A percentile compares a stretch with the other conserved stretches of the same genome.
These are phyloP conservation scores for Haberlea rhodopensis DNA, from an alignment of 257 asterid genomes.

Conservation along the genomic window DNA sequence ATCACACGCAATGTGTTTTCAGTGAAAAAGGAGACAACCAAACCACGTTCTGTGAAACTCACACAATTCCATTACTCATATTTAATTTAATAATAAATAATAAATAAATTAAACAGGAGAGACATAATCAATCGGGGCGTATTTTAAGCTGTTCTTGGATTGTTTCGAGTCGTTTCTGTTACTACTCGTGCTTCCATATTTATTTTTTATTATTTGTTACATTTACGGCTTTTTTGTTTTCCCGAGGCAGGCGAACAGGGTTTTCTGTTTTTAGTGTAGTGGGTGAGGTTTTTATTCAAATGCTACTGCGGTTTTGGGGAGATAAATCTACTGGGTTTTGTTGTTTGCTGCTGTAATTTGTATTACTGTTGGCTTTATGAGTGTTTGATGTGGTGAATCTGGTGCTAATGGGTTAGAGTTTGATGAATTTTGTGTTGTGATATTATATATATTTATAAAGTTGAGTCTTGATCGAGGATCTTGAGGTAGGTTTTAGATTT, in stretches of 20 bases:
- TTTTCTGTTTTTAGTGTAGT: not conserved
- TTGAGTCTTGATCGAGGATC: not conserved
- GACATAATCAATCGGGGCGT: constrained; percentile 36
- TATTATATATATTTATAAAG: not conserved
- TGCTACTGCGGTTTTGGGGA: not conserved
- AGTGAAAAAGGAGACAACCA: constrained; percentile 41
- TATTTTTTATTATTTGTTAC: not conserved
- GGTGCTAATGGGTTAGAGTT: not conserved
- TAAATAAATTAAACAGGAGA: not conserved
- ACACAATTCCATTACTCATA: not conserved
- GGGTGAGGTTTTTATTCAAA: not conserved
- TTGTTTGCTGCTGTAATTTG: not conserved
- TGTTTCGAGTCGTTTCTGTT: constrained; percentile 22
- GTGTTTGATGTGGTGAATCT: not conserved
- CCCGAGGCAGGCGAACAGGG: not conserved
- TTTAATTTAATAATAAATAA: no score
- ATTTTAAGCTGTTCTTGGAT: constrained; percentile 37
- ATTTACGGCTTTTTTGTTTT: not conserved
- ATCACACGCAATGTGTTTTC: constrained; percentile 19
- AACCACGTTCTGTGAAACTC: constrained; percentile 25
- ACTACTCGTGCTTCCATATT: not conserved
- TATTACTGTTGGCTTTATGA: not conserved
- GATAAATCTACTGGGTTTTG: not conserved
- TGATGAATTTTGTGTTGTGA: not conserved
- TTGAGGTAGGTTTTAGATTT: not conserved